Percentiles rank a stretch among this genome's conserved stretches.
phyloP scores from a whole-genome alignment of 768 basidiomycete species.

The Punctularia strigosozonata region DNA sequence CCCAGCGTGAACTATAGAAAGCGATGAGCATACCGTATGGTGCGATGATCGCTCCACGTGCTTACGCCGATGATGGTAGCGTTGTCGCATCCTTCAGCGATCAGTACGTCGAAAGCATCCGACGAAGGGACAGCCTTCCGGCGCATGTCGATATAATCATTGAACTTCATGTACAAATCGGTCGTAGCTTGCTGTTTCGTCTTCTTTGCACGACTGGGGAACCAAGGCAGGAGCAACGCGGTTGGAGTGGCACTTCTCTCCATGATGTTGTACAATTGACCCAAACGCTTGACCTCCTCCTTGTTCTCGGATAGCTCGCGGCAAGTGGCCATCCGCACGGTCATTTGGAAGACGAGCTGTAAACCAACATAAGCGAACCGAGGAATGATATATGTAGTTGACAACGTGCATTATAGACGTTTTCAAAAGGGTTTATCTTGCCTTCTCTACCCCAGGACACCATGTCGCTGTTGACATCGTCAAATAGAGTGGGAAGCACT shows the following conservation, averaged over 20 bases:
- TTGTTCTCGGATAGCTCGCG: conserved; percentile 19
- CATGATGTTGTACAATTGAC: conserved; percentile 18
- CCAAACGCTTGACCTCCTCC: conserved; percentile 12
- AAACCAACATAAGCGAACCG: not conserved
- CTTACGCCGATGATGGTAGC: conserved; percentile 17
- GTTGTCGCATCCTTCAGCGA: conserved; percentile 18
- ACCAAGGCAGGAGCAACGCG: conserved; percentile 22
- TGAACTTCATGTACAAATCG: conserved; percentile 17
- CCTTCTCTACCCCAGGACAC: conserved; percentile 15
- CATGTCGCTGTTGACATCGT: conserved; percentile 15
- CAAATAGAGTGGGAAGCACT: conserved; percentile 18
- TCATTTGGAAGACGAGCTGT: conserved; percentile 26
- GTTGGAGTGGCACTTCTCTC: conserved; percentile 24
- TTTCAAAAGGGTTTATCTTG: conserved; percentile 20
- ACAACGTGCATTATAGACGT: conserved; percentile 19
- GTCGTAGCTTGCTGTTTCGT: conserved; percentile 19
- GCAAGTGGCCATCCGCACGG: conserved; percentile 23
- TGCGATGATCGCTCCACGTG: too few species aligned
- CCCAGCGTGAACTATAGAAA: conserved; percentile 19
- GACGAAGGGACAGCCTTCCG: conserved; percentile 14
- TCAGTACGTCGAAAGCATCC: conserved; percentile 25
- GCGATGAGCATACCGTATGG: not conserved
- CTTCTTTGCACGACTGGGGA: conserved; percentile 20
- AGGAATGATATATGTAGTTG: not conserved
- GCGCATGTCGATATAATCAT: conserved; percentile 17